A percentile compares a stretch with the other conserved stretches of the same genome.
Conservation (phyloP, 2,329 filamentous ascomycete genomes). For the Exophiala oligosperma region DNA sequence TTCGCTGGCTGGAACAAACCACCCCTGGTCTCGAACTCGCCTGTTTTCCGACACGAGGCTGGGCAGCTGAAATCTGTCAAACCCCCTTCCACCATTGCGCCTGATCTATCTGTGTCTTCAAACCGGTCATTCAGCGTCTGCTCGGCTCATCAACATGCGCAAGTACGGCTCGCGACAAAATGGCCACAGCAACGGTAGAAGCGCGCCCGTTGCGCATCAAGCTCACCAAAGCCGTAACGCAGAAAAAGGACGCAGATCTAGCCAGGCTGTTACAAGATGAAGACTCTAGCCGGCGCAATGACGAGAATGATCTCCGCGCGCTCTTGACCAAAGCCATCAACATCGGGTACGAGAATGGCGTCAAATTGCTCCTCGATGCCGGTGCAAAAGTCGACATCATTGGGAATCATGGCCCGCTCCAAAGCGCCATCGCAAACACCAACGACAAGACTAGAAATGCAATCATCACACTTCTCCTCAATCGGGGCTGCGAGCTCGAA, state of each 20-base stretch:
- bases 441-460: slow-evolving; percentile 34
- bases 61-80: neutral
- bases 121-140: too few relatives aligned
- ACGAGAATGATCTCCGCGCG: slow-evolving; percentile 10
- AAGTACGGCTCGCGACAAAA: neutral
- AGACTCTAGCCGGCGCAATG: neutral
- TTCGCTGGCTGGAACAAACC: too few relatives aligned
- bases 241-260: slow-evolving; percentile 3
- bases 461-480: slow-evolving; percentile 39
- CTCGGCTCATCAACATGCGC: too few relatives aligned
- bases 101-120: too few relatives aligned
- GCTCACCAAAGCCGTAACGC: slow-evolving; percentile 3
- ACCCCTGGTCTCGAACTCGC: neutral
- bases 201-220: neutral
- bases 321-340: slow-evolving; percentile 9
- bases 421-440: slow-evolving; percentile 41
- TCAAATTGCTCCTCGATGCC: slow-evolving; percentile 34
- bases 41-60: neutral
- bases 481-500: slow-evolving; percentile 41
- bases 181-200: neutral
- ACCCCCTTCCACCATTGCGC: neutral
- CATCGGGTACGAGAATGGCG: slow-evolving; percentile 11
- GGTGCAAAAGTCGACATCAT: slow-evolving; percentile 40
- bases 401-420: slow-evolving; percentile 33
- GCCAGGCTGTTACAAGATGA: slow-evolving; percentile 1